These are phyloP conservation scores for Scleroderma citrinum DNA, from an alignment of 768 basidiomycete genomes.

Conservation along the genomic window DNA sequence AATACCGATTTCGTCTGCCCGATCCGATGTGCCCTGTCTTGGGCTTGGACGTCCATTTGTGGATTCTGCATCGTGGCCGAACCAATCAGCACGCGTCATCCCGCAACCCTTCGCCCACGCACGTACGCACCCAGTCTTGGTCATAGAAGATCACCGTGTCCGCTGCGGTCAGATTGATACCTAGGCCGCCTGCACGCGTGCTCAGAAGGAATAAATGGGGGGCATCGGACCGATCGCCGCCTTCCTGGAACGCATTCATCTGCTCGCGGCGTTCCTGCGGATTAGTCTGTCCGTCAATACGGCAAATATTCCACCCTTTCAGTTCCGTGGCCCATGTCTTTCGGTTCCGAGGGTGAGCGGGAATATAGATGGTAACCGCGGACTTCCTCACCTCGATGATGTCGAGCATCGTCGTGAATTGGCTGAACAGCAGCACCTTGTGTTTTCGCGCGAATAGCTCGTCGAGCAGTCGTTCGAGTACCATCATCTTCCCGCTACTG, in stretches of 20 bases:
- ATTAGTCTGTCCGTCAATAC: constrained; percentile 85
- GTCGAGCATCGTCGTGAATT: constrained; percentile 95
- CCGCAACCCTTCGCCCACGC: background rate
- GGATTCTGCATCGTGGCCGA: constrained; percentile 54
- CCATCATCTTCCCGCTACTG: constrained; percentile 95
- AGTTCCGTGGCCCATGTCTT: constrained; percentile 73
- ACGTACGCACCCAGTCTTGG: constrained; percentile 19
- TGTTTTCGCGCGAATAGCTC: constrained; percentile 76
- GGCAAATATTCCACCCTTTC: constrained; percentile 80
- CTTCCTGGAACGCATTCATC: constrained; percentile 80
- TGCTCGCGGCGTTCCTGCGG: constrained; percentile 79
- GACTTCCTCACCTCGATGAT: constrained; percentile 70
- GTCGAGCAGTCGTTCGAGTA: constrained; percentile 81
- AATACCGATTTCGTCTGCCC: constrained; percentile 90
- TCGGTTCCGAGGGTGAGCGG: background rate
- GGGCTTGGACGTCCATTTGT: constrained; percentile 95
- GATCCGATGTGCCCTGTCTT: constrained; percentile 93
- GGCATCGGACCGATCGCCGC: constrained; percentile 53
- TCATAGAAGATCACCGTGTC: constrained; percentile 25
- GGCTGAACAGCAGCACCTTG: constrained; percentile 84
- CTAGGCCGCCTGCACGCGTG: constrained; percentile 92
- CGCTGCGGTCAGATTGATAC: constrained; percentile 87
- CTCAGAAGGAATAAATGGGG: constrained; percentile 82
- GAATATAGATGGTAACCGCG: background rate
- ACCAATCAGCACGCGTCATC: background rate